phyloP scores from a whole-genome alignment of 805 yeast genomes.

The Metschnikowia borealis region DNA sequence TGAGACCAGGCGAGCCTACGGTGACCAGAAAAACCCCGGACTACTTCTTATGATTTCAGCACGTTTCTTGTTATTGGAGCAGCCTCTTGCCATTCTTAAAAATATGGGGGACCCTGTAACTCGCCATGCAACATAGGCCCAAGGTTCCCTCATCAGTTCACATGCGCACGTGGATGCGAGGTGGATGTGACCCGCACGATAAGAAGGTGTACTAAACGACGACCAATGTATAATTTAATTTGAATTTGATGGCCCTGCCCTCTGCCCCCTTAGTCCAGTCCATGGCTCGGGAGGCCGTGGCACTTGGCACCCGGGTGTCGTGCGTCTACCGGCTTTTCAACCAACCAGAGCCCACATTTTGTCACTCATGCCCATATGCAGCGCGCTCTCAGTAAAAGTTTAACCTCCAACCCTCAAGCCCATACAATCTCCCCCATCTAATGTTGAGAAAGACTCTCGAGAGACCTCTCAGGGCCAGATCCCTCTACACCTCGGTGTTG shows the following conservation, averaged over 20 bases:
- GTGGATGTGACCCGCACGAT: not conserved
- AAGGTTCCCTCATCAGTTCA: not conserved
- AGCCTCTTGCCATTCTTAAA: not conserved
- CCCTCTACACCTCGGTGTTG: conserved; percentile 39
- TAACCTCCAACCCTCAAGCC: conserved; percentile 2
- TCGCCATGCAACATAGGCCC: not conserved
- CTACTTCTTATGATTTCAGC: conserved; percentile 67
- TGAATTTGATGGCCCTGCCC: not conserved
- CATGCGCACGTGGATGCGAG: not conserved
- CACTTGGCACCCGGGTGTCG: not conserved
- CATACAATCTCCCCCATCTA: not conserved
- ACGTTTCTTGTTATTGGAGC: not conserved
- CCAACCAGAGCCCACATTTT: conserved; percentile 21
- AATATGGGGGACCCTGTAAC: not conserved
- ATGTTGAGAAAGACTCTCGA: conserved; percentile 27
- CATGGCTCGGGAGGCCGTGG: too few relatives aligned
- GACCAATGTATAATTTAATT: conserved; percentile 3
- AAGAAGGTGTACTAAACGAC: not conserved
- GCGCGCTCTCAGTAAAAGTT: conserved; percentile 5
- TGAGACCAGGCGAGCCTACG: conserved; percentile 97
- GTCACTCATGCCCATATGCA: conserved; percentile 12
- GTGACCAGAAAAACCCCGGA: conserved; percentile 97
- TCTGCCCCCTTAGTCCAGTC: too few relatives aligned
- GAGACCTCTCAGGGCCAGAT: conserved; percentile 23
- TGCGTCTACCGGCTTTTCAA: conserved; percentile 8